Evolutionary conservation across 176 grass and related monocot species (phyloP).

Genomic region (Elaeis guineensis): DNA sequence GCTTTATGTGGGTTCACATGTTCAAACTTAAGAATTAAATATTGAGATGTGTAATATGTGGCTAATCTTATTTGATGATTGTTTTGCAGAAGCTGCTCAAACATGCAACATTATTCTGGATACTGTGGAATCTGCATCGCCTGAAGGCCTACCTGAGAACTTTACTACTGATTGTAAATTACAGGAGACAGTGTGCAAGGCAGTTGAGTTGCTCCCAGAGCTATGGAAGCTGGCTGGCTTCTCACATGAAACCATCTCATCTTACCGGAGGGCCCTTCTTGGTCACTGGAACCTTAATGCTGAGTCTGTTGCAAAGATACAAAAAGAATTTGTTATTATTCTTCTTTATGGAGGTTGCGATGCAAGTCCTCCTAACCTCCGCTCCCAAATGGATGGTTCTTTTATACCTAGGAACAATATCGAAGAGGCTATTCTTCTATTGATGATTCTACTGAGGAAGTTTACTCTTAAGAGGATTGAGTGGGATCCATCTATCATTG

Average conservation of each 20-base stretch:
- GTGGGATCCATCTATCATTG: slow-evolving; percentile 58
- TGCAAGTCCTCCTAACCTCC: slow-evolving; percentile 68
- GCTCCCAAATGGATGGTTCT: slow-evolving; percentile 75
- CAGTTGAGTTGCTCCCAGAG: slow-evolving; percentile 79
- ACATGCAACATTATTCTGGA: slow-evolving; percentile 84
- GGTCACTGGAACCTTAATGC: slow-evolving; percentile 75
- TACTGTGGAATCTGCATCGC: slow-evolving; percentile 55
- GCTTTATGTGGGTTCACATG: no score
- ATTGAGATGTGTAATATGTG: neutral
- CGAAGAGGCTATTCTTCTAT: slow-evolving; percentile 90
- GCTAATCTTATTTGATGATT: slow-evolving; percentile 18
- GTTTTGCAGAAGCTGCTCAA: slow-evolving; percentile 73
- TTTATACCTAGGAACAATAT: slow-evolving; percentile 87
- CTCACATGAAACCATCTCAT: slow-evolving; percentile 64
- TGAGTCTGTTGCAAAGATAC: slow-evolving; percentile 59
- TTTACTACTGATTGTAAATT: slow-evolving; percentile 67
- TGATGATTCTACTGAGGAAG: slow-evolving; percentile 84
- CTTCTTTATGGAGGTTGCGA: slow-evolving; percentile 90
- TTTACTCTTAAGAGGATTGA: slow-evolving; percentile 66
- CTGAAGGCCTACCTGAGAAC: slow-evolving; percentile 48
- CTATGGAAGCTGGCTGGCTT: slow-evolving; percentile 68
- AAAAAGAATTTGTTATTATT: slow-evolving; percentile 77
- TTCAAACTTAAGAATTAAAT: neutral
- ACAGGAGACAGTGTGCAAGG: slow-evolving; percentile 83
- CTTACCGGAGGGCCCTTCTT: slow-evolving; percentile 81